phyloP scores from a whole-genome alignment of 2,329 filamentous ascomycete genomes.

The Penicillium sp. region DNA sequence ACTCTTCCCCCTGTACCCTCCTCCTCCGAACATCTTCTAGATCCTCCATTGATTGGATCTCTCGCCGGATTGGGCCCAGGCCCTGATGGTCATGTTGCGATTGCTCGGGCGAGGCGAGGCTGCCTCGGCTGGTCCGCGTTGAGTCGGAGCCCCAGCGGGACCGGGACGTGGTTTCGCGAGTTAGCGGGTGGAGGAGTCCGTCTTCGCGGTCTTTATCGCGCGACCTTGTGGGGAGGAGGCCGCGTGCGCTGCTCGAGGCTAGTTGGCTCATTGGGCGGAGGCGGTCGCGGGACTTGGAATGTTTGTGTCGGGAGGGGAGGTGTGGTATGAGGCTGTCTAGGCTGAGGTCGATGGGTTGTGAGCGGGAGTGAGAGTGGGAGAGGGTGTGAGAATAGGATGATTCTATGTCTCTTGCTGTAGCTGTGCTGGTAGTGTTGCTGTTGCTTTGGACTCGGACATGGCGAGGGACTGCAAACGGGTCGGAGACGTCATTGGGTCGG shows the following conservation, averaged over 20 bases:
- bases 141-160: conserved; percentile 41
- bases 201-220: conserved; percentile 39
- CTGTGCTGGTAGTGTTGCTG: neutral
- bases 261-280: conserved; percentile 40
- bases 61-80: conserved; percentile 32
- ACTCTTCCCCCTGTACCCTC: conserved; percentile 80
- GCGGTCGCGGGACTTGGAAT: conserved; percentile 38
- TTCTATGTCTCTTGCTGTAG: neutral
- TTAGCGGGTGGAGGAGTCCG: conserved; percentile 34
- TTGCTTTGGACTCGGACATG: neutral
- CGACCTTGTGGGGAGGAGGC: conserved; percentile 37
- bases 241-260: conserved; percentile 34
- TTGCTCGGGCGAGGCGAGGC: too few relatives aligned
- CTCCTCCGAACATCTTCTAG: conserved; percentile 52
- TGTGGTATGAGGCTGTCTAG: conserved; percentile 19
- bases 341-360: neutral
- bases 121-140: too few relatives aligned
- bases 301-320: conserved; percentile 28
- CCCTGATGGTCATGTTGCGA: conserved; percentile 31
- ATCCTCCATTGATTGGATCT: conserved; percentile 39
- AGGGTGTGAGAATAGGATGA: neutral
- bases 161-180: conserved; percentile 33
- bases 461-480: conserved; percentile 22
- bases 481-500: conserved; percentile 22
- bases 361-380: conserved; percentile 2